A percentile compares a stretch with the other conserved stretches of the same genome.
phyloP scores from a whole-genome alignment of 2,329 filamentous ascomycete species.

The Neofusicoccum laricinum region DNA sequence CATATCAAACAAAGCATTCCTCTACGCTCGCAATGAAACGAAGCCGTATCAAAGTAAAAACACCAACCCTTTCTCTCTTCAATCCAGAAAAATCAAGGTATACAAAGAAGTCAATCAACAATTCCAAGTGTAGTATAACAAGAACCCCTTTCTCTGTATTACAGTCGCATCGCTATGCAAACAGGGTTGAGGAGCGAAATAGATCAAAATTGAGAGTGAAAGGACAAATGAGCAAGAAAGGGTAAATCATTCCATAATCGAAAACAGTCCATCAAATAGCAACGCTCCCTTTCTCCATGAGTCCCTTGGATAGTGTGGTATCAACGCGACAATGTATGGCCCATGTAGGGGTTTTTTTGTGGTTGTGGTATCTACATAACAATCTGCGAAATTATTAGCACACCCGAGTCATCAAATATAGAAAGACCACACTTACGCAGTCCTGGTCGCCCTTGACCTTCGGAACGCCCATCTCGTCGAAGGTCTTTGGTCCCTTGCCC shows the following conservation, averaged over 20 bases:
- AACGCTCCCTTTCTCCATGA: not conserved
- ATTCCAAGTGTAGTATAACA: not conserved
- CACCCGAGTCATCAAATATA: not conserved
- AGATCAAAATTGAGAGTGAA: not conserved
- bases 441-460: constrained; percentile 79
- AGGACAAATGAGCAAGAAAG: not conserved
- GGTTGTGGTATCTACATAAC: constrained; percentile 21
- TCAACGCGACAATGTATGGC: constrained; percentile 2
- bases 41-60: not conserved
- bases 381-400: constrained; percentile 21
- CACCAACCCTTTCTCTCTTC: not conserved
- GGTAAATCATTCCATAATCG: not conserved
- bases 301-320: not conserved
- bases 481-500: constrained; percentile 74
- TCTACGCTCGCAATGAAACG: not conserved
- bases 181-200: not conserved
- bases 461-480: constrained; percentile 97
- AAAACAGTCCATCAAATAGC: not conserved
- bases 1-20: not conserved
- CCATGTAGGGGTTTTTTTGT: not conserved
- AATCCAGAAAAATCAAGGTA: not conserved
- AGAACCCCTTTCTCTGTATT: not conserved
- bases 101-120: not conserved
- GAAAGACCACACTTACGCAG: constrained; percentile 66
- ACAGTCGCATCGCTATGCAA: constrained; percentile 12